These are phyloP conservation scores for Wickerhamomyces pijperi DNA, from an alignment of 805 yeast genomes.

Conservation along the genomic window DNA sequence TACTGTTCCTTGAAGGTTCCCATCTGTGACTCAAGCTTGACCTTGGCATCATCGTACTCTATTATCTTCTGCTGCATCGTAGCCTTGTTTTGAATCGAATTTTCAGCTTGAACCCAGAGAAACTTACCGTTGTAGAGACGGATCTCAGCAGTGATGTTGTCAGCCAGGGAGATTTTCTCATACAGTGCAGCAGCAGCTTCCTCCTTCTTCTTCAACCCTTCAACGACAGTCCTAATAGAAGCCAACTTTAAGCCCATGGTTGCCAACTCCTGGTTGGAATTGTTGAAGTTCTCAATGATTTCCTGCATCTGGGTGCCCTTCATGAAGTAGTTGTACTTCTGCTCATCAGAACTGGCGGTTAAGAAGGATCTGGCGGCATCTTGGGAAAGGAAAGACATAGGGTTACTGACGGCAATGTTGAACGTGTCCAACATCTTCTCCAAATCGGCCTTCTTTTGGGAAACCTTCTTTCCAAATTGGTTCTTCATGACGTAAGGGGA, in stretches of 20 bases:
- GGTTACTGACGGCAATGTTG: conserved; percentile 76
- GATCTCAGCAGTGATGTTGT: conserved; percentile 27
- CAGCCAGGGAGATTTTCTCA: conserved; percentile 28
- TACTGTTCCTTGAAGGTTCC: conserved; percentile 1
- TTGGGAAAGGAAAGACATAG: conserved; percentile 86
- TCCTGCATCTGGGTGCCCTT: conserved; percentile 68
- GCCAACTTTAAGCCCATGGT: conserved; percentile 29
- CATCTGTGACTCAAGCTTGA: conserved; percentile 3
- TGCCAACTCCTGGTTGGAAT: conserved; percentile 24
- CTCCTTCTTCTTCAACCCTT: conserved; percentile 27
- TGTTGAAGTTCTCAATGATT: conserved; percentile 41
- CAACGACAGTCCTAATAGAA: conserved; percentile 27
- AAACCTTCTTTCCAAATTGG: conserved; percentile 37
- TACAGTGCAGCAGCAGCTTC: conserved; percentile 31
- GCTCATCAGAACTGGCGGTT: conserved; percentile 61
- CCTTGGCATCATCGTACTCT: conserved; percentile 5
- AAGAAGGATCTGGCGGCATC: conserved; percentile 88
- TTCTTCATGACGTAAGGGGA: conserved; percentile 45
- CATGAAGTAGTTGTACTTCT: conserved; percentile 69
- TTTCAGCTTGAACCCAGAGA: conserved; percentile 33
- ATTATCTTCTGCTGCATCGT: conserved; percentile 7
- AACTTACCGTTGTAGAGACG: conserved; percentile 34
- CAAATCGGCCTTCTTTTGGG: conserved; percentile 52
- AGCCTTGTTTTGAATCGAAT: conserved; percentile 3
- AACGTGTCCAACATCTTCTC: conserved; percentile 60